Conservation (phyloP, 768 basidiomycete genomes). For the Rubroboletus pulcherrimus region DNA sequence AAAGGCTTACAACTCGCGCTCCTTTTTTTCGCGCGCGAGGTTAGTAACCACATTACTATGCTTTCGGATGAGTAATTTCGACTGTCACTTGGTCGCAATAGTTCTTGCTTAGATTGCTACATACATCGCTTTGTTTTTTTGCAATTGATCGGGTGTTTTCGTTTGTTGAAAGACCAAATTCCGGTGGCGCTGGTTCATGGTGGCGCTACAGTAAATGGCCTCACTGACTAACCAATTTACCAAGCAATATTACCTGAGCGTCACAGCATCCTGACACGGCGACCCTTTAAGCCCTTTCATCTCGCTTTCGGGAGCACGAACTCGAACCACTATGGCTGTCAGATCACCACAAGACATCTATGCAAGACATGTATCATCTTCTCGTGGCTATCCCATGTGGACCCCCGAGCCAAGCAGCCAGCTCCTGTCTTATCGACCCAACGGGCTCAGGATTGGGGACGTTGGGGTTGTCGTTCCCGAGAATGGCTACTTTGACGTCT, state of each 20-base stretch:
- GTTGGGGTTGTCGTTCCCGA: constrained; percentile 34
- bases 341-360: constrained; percentile 26
- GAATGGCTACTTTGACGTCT: constrained; percentile 35
- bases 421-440: constrained; percentile 24
- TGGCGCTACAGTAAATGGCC: neutral
- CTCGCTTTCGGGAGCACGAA: neutral
- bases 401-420: constrained; percentile 30
- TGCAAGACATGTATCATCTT: constrained; percentile 20
- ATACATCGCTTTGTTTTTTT: constrained; percentile 16
- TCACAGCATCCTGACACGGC: constrained; percentile 7
- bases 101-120: constrained; percentile 5
- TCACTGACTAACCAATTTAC: constrained; percentile 12
- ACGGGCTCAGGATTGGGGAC: constrained; percentile 37
- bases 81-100: neutral
- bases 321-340: constrained; percentile 14
- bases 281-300: neutral
- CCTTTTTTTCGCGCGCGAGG: neutral
- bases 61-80: constrained; percentile 1
- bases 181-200: neutral
- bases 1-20: neutral
- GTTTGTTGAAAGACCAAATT: neutral
- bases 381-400: constrained; percentile 37
- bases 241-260: constrained; percentile 6
- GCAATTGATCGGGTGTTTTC: constrained; percentile 3
- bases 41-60: constrained; percentile 1